These are phyloP conservation scores for Solanum microdontum DNA, from an alignment of 257 asterid genomes.

Conservation along the genomic window DNA sequence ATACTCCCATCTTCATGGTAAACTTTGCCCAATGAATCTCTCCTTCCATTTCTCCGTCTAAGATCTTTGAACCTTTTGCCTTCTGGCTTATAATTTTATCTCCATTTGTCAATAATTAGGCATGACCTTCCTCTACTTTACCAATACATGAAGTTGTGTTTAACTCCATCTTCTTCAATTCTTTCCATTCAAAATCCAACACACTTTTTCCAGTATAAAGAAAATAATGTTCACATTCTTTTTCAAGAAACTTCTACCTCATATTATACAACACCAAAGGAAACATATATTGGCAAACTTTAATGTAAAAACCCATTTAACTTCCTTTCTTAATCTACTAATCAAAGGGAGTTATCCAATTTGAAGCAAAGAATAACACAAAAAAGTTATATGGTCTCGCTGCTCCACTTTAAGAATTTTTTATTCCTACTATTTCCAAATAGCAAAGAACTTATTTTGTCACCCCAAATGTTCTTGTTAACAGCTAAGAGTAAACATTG, in stretches of 20 bases:
- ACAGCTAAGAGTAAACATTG: background rate
- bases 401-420: background rate
- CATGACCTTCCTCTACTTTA: background rate
- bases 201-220: background rate
- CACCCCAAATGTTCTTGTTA: background rate
- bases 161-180: background rate
- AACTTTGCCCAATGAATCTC: background rate
- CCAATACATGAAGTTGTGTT: background rate
- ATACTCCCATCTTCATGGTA: background rate
- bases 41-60: background rate
- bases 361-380: background rate
- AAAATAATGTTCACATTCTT: background rate
- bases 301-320: background rate
- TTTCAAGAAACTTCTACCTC: background rate
- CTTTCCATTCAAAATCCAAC: background rate
- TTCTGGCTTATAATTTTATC: background rate
- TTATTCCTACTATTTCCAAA: background rate
- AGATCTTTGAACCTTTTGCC: background rate
- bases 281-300: background rate
- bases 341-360: background rate
- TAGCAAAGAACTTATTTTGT: background rate
- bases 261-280: background rate
- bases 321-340: background rate
- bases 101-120: background rate
- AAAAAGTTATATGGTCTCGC: background rate